Conservation (phyloP, 352 stramenopile species). For the Globisporangium acanthophoron region DNA sequence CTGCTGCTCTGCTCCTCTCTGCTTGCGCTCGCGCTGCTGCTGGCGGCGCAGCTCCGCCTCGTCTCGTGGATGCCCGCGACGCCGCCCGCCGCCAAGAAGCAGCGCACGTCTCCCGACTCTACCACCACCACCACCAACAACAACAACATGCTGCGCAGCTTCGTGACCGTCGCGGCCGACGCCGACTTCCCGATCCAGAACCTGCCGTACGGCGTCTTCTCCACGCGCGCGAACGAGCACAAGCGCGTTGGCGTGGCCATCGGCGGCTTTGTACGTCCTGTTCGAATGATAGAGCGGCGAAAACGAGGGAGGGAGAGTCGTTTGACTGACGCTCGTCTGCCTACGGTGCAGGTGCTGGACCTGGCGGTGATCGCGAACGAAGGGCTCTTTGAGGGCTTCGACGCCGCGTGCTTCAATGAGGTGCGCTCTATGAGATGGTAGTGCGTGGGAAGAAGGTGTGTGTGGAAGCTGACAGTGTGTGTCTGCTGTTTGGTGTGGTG, state of each 20-base stretch:
- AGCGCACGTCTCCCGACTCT: background rate
- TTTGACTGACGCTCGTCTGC: background rate
- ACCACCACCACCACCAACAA: background rate
- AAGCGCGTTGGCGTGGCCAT: constrained; percentile 82
- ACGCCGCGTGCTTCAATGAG: constrained; percentile 69
- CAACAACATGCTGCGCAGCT: constrained; percentile 36
- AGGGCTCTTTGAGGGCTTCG: constrained; percentile 86
- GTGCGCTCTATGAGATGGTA: constrained; percentile 8
- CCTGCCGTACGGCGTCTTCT: constrained; percentile 95
- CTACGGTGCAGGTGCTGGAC: constrained; percentile 63
- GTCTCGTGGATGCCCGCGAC: background rate
- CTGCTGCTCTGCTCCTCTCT: background rate
- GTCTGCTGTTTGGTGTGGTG: background rate
- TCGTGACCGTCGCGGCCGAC: constrained; percentile 47
- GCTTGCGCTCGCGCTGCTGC: background rate
- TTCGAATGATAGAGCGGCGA: background rate
- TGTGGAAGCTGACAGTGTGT: constrained; percentile 23
- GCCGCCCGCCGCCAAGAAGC: background rate
- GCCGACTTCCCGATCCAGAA: constrained; percentile 94
- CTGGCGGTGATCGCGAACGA: constrained; percentile 85
- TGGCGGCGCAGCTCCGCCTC: background rate
- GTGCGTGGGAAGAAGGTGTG: background rate
- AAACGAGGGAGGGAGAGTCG: background rate
- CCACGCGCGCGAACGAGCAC: constrained; percentile 55
- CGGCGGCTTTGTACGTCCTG: constrained; percentile 55